Evolutionary conservation across 1,284 basidiomycete genomes (phyloP), one percentile per base, ranked within the genome.

Genomic region (Pseudozyma sp.): DNA sequence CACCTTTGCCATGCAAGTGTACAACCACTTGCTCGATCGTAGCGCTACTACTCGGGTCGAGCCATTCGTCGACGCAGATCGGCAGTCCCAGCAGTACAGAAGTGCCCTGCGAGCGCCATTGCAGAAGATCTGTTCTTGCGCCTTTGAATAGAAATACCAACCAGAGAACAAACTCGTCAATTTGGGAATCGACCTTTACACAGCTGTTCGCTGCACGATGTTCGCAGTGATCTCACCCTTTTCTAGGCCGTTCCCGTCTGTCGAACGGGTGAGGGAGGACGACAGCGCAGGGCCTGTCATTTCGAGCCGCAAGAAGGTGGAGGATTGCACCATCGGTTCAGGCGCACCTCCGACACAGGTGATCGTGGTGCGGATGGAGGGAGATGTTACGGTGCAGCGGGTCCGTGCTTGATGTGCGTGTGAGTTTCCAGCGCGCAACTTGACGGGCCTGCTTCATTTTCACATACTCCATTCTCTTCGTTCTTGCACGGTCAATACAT

Each of bases 1-100:
- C 40, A 68, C 66, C 66, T 62, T 48, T 57, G 8, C 66, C 66
- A 43, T 62, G 66, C 7, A 68, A 30, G 35, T 63, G 59, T 8
- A 68, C 44, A 0, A 63, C 55, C 16, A 68, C 55, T 5, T 58
- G 59, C 16, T 68, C 54, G 19, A 68, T 46, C 13, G 33, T 11
- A 29, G 24, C 57, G 4, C 31, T 7, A 0, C 10, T 19, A 13
- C 24, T 35, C 10, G 8, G 7, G 24, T 7, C n/a, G 16, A 29
- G 35, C 34, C 29, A 35, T 19, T 24, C 31, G 29, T 61, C 65
- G 8, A 54, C 16, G 19, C 49, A 54, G 1, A 61, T 14, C 0
- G 58, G 39, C 7, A 68, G 13, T 16, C 50, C 30, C 4, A 66
- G 55, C 5, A 9, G 3, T 5, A 11, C 31, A 8, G 30, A n/a